phyloP scores from a whole-genome alignment of 805 yeast genomes.

The Wickerhamomyces hampshirensis region DNA sequence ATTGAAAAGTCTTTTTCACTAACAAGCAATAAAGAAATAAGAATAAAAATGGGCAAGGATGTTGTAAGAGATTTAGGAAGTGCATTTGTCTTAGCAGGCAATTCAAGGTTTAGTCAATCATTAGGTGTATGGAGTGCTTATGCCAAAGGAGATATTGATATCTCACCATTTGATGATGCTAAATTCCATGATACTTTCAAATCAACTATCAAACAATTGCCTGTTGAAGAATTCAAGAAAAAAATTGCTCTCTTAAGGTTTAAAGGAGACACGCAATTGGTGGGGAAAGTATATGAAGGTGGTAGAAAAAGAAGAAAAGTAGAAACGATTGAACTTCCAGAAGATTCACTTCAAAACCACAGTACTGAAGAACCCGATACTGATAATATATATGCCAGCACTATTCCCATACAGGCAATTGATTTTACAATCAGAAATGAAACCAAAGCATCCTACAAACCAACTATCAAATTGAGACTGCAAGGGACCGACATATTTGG shows the following conservation, averaged over 20 bases:
- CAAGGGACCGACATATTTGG: conserved; percentile 72
- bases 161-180: conserved; percentile 50
- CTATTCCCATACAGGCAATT: conserved; percentile 54
- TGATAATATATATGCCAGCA: conserved; percentile 40
- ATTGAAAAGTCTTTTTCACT: conserved; percentile 48
- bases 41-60: conserved; percentile 22
- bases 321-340: conserved; percentile 14
- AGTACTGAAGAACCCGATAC: conserved; percentile 13
- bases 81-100: conserved; percentile 53
- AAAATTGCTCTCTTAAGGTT: conserved; percentile 52
- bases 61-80: conserved; percentile 41
- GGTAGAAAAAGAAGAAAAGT: conserved; percentile 17
- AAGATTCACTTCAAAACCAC: no score
- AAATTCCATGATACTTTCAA: conserved; percentile 36
- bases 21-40: conserved; percentile 37
- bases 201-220: conserved; percentile 6
- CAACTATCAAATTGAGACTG: conserved; percentile 29
- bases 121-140: conserved; percentile 72
- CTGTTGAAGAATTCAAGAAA: conserved; percentile 25
- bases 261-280: conserved; percentile 47
- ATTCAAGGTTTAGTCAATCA: conserved; percentile 55
- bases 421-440: conserved; percentile 39
- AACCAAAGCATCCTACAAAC: conserved; percentile 12
- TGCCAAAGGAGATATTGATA: conserved; percentile 63
- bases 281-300: conserved; percentile 37